phyloP scores from a whole-genome alignment of 2,329 filamentous ascomycete genomes.

The Arthrinium phaeospermum region DNA sequence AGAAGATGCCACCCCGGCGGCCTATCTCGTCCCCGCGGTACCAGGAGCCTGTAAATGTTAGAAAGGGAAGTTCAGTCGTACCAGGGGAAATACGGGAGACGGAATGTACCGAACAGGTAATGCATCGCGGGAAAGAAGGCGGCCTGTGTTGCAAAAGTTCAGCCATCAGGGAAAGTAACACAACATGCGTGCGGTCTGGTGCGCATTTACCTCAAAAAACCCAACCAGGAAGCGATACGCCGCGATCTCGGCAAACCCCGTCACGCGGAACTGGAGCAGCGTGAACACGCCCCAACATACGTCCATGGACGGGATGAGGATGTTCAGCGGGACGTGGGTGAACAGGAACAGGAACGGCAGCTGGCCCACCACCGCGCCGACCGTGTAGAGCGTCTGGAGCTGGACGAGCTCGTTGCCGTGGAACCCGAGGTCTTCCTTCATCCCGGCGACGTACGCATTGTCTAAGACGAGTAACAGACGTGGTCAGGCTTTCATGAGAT shows the following conservation, averaged over 20 bases:
- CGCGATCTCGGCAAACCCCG: conserved; percentile 53
- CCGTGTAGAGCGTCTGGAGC: conserved; percentile 32
- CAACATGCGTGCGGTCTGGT: too few relatives aligned
- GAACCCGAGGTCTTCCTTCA: conserved; percentile 33
- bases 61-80: background rate
- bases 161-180: too few relatives aligned
- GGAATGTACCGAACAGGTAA: conserved; percentile 40
- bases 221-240: conserved; percentile 60
- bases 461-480: conserved; percentile 23
- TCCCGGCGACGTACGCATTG: conserved; percentile 32
- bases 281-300: conserved; percentile 62
- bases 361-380: conserved; percentile 30
- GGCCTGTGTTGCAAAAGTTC: conserved; percentile 27
- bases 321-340: conserved; percentile 31
- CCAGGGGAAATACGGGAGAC: background rate
- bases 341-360: conserved; percentile 32
- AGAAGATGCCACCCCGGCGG: conserved; percentile 57
- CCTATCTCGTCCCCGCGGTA: conserved; percentile 54
- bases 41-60: conserved; percentile 48
- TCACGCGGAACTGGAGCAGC: conserved; percentile 56
- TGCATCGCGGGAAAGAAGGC: conserved; percentile 48
- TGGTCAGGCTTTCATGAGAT: too few relatives aligned
- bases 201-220: conserved; percentile 58
- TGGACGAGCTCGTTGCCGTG: conserved; percentile 32
- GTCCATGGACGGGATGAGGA: conserved; percentile 52